Evolutionary conservation across 345 rosid species (phyloP), one percentile per base, ranked within the genome.

Genomic region (Populus pruinosa): DNA sequence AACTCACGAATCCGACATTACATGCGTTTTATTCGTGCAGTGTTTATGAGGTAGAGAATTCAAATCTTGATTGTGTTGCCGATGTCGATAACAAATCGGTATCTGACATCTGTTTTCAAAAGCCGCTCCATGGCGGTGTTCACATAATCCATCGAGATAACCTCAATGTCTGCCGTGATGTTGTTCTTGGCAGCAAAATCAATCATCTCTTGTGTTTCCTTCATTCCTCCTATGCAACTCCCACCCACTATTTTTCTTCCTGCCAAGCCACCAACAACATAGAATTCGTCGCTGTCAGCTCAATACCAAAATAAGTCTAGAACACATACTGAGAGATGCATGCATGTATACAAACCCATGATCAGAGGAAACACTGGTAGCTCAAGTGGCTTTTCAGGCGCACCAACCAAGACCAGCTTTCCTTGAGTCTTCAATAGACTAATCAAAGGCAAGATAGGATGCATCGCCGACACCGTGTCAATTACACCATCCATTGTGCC

Each of bases 81-180:
- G 1, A 59, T 23, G 16, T 59, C 64, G 9, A 59, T 23, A 0
- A 59, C 64, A 10, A 59, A 59, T 23, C 64, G 27, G 64, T 59
- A 59, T n/a, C 64, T 10, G n/a, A 59, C 64, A 59, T 59, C 64
- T 23, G 13, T 9, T 59, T 59, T 59, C 29, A 5, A 1, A 3
- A n/a, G 64, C 29, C 79, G 67, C 36, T 76, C 79, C 67, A 66
- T n/a, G 27, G 79, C 79, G 8, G 79, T 76, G 72, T 76, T 76
- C 49, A 76, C 79, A n/a, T 23, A 76, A 25, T 76, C 79, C 21
- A 76, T 16, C 2, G 72, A 53, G 23, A 69, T 69, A 2, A 69
- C 29, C 72, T 69, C 72, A 14, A 73, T 62, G n/a, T 73, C 76
- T 12, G 76, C 66, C 11, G 29, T 73, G 11, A 73, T 61, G 56